These are phyloP conservation scores for Zanthoxylum bungeanum DNA, from an alignment of 345 rosid genomes.

Conservation along the genomic window DNA sequence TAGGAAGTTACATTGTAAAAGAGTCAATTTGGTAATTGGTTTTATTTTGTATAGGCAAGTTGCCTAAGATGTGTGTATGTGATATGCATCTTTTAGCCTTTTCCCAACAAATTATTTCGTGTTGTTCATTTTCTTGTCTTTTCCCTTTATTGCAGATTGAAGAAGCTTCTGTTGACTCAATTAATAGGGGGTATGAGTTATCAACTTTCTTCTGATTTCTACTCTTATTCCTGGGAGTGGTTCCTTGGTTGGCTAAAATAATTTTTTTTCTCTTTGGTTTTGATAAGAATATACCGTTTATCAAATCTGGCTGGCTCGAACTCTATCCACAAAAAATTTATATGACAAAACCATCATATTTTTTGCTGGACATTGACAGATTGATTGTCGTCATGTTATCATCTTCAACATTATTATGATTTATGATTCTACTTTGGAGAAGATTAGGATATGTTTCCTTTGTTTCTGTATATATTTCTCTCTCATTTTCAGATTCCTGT, in stretches of 20 bases:
- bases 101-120: neutral
- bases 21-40: slow-evolving; percentile 9
- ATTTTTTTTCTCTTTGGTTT: no score
- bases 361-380: neutral
- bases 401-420: slow-evolving; percentile 1
- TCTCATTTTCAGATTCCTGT: slow-evolving; percentile 18
- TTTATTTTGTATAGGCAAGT: slow-evolving; percentile 1
- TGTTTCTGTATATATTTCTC: no score
- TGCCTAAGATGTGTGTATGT: neutral
- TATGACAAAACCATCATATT: neutral
- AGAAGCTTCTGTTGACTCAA: slow-evolving; percentile 26
- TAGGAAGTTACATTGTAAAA: neutral
- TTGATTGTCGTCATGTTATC: neutral
- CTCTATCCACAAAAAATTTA: neutral
- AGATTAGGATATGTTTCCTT: neutral
- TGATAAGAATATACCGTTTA: neutral
- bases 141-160: slow-evolving; percentile 26
- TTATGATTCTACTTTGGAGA: neutral
- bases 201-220: slow-evolving; percentile 3
- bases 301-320: neutral
- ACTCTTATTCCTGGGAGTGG: neutral
- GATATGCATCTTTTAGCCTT: neutral
- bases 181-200: slow-evolving; percentile 36
- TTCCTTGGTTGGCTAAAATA: neutral
- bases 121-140: neutral